Base-by-base conservation (phyloP, 768 basidiomycete genomes). In the Artomyces pyxidatus region DNA sequence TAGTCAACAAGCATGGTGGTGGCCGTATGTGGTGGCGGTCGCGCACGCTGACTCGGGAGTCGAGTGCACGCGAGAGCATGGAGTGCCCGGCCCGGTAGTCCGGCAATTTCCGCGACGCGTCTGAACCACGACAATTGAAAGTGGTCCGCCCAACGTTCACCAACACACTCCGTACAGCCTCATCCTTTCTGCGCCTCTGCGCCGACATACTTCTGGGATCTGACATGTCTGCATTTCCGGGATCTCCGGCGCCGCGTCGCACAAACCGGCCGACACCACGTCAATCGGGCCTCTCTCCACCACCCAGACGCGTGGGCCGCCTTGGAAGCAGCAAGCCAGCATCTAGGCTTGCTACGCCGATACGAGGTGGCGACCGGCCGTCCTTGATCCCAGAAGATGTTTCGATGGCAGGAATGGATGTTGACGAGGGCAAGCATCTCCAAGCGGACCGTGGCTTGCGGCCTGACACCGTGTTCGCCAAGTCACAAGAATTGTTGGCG, bases 401-500 rank as follows among this genome's bases (percentile, higher is more conserved):
- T 47, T 74, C 77, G 25, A 69, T 52, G 26, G 50, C 49, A 11
- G 55, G 47, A 8, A 88, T 88, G 85, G 85, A 88, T 50, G 67
- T 85, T 26, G 85, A 86, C 58, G 80, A 80, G 38, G 61, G 61
- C 21, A 66, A 65, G 1, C 73, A 73, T 21, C 58, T 67, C 2
- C 62, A 39, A 63, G 59, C 52, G 58, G 59, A 82, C 72, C 63
- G 68, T 57, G 11, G 56, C 25, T 48, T 59, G 23, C 61, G 54
- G 51, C 43, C 58, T 14, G 71, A 72, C 37, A 62, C 61, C 2
- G 54, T 81, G 27, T 86, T 83, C 63, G 84, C 86, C 42, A 83
- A 83, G 63, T 85, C 85, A 28, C 77, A 84, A 54, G 82, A 89
- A 65, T 65, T 88, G 53, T 59, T 73, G 11, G 83, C 80, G 21